Percentiles rank a stretch among this genome's conserved stretches.
Conservation (phyloP, 495 filamentous ascomycete genomes). For the Sporormia fimetaria region DNA sequence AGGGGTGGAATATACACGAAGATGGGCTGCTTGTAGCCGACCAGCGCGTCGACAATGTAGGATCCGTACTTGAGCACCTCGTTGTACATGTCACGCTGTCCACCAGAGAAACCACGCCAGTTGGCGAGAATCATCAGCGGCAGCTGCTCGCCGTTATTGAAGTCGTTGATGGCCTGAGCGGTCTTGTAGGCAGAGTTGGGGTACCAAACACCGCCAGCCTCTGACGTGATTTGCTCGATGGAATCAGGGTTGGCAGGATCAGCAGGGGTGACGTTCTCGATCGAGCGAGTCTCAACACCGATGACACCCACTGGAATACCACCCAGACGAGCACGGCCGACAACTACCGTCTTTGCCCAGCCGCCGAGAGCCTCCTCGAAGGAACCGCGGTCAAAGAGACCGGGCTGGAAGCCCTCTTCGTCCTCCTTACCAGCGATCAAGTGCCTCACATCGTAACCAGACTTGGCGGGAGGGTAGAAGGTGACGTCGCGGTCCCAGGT, state of each 20-base stretch:
- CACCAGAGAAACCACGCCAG: slow-evolving; percentile 99
- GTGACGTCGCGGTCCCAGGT: slow-evolving; percentile 84
- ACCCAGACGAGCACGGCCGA: slow-evolving; percentile 90
- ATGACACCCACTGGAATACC: slow-evolving; percentile 99
- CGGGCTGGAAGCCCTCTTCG: slow-evolving; percentile 73
- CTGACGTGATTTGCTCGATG: slow-evolving; percentile 80
- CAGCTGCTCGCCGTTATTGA: slow-evolving; percentile 97
- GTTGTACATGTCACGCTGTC: slow-evolving; percentile 99
- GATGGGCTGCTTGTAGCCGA: slow-evolving; percentile 96
- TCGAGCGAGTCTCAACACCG: slow-evolving; percentile 85
- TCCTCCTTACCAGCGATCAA: slow-evolving; percentile 86
- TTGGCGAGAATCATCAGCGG: slow-evolving; percentile 98
- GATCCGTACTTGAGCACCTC: slow-evolving; percentile 98
- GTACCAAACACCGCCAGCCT: slow-evolving; percentile 99
- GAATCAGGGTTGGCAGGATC: slow-evolving; percentile 98
- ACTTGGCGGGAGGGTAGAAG: slow-evolving; percentile 75
- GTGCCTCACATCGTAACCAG: slow-evolving; percentile 87
- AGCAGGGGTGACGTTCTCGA: slow-evolving; percentile 96
- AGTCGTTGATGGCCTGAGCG: slow-evolving; percentile 94
- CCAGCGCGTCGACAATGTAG: slow-evolving; percentile 94
- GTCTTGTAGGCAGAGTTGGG: slow-evolving; percentile 99
- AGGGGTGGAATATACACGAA: slow-evolving; percentile 97
- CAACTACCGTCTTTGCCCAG: slow-evolving; percentile 93
- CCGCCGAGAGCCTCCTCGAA: slow-evolving; percentile 95
- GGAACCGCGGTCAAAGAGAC: slow-evolving; percentile 91